phyloP scores from a whole-genome alignment of 805 yeast species.

The Ogataea angusta region DNA sequence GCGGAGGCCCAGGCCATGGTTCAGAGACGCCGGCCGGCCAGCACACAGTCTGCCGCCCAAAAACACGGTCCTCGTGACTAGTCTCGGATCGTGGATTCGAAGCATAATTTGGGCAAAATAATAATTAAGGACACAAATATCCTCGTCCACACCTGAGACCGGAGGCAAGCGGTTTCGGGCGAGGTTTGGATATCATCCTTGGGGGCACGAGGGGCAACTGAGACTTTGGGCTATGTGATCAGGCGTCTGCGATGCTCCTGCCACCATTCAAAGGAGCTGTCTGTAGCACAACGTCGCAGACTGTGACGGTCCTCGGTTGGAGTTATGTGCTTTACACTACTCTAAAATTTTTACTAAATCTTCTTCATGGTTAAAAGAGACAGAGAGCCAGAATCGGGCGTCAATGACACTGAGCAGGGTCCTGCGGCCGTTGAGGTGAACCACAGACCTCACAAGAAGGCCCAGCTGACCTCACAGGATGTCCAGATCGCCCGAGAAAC shows the following conservation, averaged over 20 bases:
- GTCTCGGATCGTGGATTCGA: slow-evolving; percentile 1
- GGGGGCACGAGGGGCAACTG: too few relatives aligned
- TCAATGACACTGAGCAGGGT: neutral
- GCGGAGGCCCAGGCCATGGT: neutral
- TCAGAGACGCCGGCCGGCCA: neutral
- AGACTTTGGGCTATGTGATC: too few relatives aligned
- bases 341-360: slow-evolving; percentile 9
- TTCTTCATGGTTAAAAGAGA: slow-evolving; percentile 9
- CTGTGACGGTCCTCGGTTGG: neutral
- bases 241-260: too few relatives aligned
- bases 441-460: neutral
- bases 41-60: neutral
- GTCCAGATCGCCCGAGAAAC: slow-evolving; percentile 91
- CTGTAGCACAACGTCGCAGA: neutral
- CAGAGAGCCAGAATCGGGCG: slow-evolving; percentile 6
- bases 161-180: neutral
- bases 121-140: slow-evolving; percentile 2
- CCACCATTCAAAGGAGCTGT: neutral
- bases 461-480: slow-evolving; percentile 62
- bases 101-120: slow-evolving; percentile 1
- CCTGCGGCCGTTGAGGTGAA: neutral
- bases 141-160: slow-evolving; percentile 11
- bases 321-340: slow-evolving; percentile 9
- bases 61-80: neutral
- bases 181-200: neutral